Evolutionary conservation across 2,329 filamentous ascomycete genomes (phyloP).

Genomic region (Fusarium begoniae): DNA sequence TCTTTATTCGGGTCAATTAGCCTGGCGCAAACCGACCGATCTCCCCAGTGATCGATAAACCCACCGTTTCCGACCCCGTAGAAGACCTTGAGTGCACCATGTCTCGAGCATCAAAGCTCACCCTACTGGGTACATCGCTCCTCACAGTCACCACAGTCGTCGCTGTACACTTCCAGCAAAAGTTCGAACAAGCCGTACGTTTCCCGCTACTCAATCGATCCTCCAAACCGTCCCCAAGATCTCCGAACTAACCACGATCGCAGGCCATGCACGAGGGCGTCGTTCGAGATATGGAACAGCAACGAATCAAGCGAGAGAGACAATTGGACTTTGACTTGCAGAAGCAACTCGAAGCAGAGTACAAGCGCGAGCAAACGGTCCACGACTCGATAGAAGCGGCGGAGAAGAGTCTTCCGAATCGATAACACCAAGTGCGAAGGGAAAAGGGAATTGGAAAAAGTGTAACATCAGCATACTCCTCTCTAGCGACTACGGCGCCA

Average conservation of each 20-base stretch:
- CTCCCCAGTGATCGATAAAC: background rate
- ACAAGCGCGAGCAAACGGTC: constrained; percentile 87
- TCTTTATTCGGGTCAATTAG: background rate
- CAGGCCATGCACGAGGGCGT: constrained; percentile 97
- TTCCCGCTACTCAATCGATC: background rate
- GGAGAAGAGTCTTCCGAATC: constrained; percentile 36
- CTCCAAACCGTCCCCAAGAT: background rate
- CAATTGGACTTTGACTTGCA: constrained; percentile 97
- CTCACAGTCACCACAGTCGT: constrained; percentile 80
- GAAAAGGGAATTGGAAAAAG: background rate
- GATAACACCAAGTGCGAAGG: constrained; percentile 24
- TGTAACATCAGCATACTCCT: constrained; percentile 27
- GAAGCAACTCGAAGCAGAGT: constrained; percentile 83
- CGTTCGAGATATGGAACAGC: constrained; percentile 92
- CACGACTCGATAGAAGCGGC: constrained; percentile 50
- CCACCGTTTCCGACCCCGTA: background rate
- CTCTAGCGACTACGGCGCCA: constrained; percentile 8
- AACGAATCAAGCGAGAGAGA: constrained; percentile 87
- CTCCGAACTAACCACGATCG: constrained; percentile 8
- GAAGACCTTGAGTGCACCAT: constrained; percentile 57
- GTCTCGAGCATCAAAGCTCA: constrained; percentile 91
- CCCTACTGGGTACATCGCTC: constrained; percentile 79
- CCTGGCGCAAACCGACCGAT: background rate
- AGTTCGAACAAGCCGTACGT: constrained; percentile 81
- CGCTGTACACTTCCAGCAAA: constrained; percentile 91